These are phyloP conservation scores for Closterium sp. DNA, from an alignment of 139 green algal species.

Conservation along the genomic window DNA sequence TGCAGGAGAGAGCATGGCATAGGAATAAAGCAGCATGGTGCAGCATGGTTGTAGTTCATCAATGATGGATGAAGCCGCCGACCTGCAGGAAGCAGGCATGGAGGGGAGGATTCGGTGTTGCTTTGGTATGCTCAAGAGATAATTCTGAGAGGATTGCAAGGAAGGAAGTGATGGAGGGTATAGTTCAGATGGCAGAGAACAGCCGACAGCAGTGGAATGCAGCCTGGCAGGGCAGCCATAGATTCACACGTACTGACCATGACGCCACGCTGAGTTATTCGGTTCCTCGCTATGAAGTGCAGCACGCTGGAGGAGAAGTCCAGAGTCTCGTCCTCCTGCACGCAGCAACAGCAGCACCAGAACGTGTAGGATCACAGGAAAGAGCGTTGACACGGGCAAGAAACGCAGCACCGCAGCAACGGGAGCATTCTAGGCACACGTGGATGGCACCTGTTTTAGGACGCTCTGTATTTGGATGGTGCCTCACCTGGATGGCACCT, in stretches of 20 bases:
- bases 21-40: too few relatives aligned
- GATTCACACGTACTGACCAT: conserved; percentile 42
- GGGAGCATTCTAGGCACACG: not conserved
- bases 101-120: not conserved
- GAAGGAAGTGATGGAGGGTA: not conserved
- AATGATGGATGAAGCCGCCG: not conserved
- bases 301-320: conserved; percentile 64
- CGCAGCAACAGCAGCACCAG: not conserved
- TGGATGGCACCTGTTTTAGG: not conserved
- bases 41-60: not conserved
- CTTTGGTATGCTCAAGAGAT: not conserved
- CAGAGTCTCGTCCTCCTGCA: conserved; percentile 81
- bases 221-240: too few relatives aligned
- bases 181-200: not conserved
- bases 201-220: not conserved
- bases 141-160: not conserved
- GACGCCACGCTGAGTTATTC: conserved; percentile 22
- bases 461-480: not conserved
- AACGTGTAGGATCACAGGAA: not conserved
- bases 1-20: too few relatives aligned
- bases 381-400: not conserved
- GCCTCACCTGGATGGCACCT: not conserved
- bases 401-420: not conserved
- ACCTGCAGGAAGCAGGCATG: not conserved
- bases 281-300: conserved; percentile 74